These are phyloP conservation scores for Quercus cerris DNA, from an alignment of 306 rosid species.

Conservation along the genomic window DNA sequence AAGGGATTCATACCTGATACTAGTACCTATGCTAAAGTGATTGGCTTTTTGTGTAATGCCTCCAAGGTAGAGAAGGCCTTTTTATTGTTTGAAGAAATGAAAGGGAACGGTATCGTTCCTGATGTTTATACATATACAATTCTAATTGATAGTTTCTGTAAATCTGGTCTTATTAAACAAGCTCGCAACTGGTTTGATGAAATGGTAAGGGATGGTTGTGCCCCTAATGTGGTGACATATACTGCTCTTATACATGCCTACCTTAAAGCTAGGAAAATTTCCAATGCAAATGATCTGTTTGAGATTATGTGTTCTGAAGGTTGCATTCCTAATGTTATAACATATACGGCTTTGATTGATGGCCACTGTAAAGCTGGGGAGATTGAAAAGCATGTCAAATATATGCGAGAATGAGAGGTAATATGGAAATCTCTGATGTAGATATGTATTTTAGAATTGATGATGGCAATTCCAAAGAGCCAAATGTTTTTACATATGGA, in stretches of 20 bases:
- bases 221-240: constrained; percentile 80
- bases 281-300: constrained; percentile 63
- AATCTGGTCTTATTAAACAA: constrained; percentile 74
- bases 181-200: constrained; percentile 76
- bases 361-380: constrained; percentile 82
- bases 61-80: constrained; percentile 78
- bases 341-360: constrained; percentile 79
- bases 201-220: constrained; percentile 69
- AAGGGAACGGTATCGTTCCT: constrained; percentile 64
- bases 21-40: constrained; percentile 77
- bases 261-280: constrained; percentile 67
- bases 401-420: constrained; percentile 72
- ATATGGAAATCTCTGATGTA: constrained; percentile 45
- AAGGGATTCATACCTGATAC: constrained; percentile 79
- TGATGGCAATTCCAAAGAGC: constrained; percentile 34
- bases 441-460: constrained; percentile 64
- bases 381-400: constrained; percentile 71
- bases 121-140: constrained; percentile 79
- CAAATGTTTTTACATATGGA: constrained; percentile 73
- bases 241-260: constrained; percentile 82
- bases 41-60: constrained; percentile 66
- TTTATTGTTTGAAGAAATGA: constrained; percentile 72
- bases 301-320: constrained; percentile 68
- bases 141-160: constrained; percentile 78
- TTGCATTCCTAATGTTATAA: constrained; percentile 72